These are phyloP conservation scores for Lecanicillium sp. DNA, from an alignment of 2,329 filamentous ascomycete genomes.

Conservation along the genomic window DNA sequence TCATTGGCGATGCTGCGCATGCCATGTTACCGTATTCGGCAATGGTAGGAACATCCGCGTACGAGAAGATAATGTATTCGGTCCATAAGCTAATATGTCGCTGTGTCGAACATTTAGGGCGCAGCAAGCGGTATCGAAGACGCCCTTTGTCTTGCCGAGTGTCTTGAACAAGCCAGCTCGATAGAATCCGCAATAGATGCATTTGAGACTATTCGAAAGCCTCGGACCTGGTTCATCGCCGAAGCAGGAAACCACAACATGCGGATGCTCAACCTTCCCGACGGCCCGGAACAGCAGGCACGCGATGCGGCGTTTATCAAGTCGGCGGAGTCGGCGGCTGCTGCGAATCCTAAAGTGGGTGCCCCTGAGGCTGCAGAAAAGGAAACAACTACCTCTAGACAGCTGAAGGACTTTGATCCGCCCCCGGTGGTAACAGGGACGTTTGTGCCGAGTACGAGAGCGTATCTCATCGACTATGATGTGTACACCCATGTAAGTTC, in stretches of 20 bases:
- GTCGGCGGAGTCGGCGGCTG: no score
- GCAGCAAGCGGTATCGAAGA: not conserved
- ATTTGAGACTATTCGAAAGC: slow-evolving; percentile 1
- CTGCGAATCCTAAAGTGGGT: not conserved
- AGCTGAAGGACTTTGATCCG: not conserved
- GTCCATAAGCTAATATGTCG: not conserved
- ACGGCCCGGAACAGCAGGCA: not conserved
- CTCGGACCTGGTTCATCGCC: not conserved
- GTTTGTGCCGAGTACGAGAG: not conserved
- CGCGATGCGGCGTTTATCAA: not conserved
- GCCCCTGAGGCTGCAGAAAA: not conserved
- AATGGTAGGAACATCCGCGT: not conserved
- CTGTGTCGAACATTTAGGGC: not conserved
- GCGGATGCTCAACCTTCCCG: not conserved
- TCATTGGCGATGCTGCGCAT: slow-evolving; percentile 3
- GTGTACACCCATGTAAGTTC: slow-evolving; percentile 1
- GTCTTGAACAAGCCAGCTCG: not conserved
- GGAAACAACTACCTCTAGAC: no score
- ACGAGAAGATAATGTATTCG: no score
- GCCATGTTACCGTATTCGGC: not conserved
- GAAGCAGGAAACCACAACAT: not conserved
- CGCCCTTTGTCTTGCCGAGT: not conserved
- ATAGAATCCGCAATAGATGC: not conserved
- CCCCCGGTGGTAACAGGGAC: not conserved
- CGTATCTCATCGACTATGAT: not conserved